A percentile compares a stretch with the other conserved stretches of the same genome.
These are phyloP conservation scores for Leccinellum albellum DNA, from an alignment of 768 basidiomycete species.

Conservation along the genomic window DNA sequence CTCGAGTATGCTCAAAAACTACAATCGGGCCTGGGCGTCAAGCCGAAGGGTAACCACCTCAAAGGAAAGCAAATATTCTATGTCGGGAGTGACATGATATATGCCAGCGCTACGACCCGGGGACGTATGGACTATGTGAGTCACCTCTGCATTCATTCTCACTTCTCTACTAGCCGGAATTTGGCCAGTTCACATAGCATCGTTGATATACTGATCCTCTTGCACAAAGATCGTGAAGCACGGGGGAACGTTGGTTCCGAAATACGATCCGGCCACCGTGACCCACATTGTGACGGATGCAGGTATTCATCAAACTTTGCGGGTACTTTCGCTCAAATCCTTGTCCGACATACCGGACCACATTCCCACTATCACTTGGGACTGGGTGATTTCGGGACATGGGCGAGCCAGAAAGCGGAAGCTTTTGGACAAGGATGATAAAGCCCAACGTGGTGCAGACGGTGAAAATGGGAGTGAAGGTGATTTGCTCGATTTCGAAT, in stretches of 20 bases:
- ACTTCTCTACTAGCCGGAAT: background rate
- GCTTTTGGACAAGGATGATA: constrained; percentile 5
- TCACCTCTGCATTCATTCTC: constrained; percentile 6
- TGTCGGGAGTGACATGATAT: constrained; percentile 53
- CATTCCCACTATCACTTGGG: constrained; percentile 64
- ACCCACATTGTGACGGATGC: constrained; percentile 67
- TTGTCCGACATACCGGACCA: constrained; percentile 58
- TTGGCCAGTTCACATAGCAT: background rate
- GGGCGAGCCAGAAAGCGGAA: constrained; percentile 19
- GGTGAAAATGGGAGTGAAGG: constrained; percentile 2
- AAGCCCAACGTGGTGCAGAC: constrained; percentile 10
- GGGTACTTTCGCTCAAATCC: constrained; percentile 44
- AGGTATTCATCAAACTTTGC: constrained; percentile 24
- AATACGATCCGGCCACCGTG: constrained; percentile 50
- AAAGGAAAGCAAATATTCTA: constrained; percentile 57
- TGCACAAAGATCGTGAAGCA: constrained; percentile 51
- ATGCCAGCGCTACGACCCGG: constrained; percentile 48
- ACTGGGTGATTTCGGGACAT: constrained; percentile 50
- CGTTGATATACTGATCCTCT: constrained; percentile 1
- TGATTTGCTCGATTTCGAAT: constrained; percentile 34
- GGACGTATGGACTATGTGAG: constrained; percentile 61
- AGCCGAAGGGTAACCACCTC: constrained; percentile 36
- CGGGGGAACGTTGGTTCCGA: constrained; percentile 60
- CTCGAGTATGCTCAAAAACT: constrained; percentile 52
- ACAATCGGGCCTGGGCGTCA: constrained; percentile 28